phyloP scores from a whole-genome alignment of 257 asterid species.

The Galeopsis tetrahit region DNA sequence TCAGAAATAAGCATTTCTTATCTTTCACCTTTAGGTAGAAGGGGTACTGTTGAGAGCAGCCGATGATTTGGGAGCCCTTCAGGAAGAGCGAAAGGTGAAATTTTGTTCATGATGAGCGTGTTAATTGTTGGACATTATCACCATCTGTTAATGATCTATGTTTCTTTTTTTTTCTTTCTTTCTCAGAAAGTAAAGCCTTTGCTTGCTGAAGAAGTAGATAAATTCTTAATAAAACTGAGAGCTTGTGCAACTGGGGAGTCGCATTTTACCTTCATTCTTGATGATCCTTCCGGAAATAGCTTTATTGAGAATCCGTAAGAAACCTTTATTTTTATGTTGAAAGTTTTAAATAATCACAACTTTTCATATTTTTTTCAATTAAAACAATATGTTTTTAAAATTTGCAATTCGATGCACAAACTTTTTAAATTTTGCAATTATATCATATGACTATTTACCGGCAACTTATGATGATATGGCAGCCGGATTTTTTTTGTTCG shows the following conservation, averaged over 20 bases:
- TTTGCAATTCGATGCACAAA: too few relatives aligned
- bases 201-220: slow-evolving; percentile 84
- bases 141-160: slow-evolving; percentile 21
- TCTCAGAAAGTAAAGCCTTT: slow-evolving; percentile 79
- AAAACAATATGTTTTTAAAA: too few relatives aligned
- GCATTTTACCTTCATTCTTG: slow-evolving; percentile 75
- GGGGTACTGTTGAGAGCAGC: slow-evolving; percentile 86
- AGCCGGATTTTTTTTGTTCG: too few relatives aligned
- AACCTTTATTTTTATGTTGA: slow-evolving; percentile 21
- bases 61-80: slow-evolving; percentile 79
- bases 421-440: too few relatives aligned
- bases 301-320: slow-evolving; percentile 97
- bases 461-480: too few relatives aligned
- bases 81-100: slow-evolving; percentile 91
- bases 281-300: slow-evolving; percentile 99
- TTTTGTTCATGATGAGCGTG: slow-evolving; percentile 28
- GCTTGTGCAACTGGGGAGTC: slow-evolving; percentile 79
- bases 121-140: background rate
- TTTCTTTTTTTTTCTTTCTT: slow-evolving; percentile 25
- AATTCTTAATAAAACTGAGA: slow-evolving; percentile 74
- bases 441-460: too few relatives aligned
- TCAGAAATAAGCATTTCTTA: background rate
- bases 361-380: too few relatives aligned
- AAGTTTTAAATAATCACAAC: background rate
- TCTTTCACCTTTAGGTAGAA: slow-evolving; percentile 62